These are phyloP conservation scores for Kodamaea kakaduensis DNA, from an alignment of 805 yeast genomes.

Conservation along the genomic window DNA sequence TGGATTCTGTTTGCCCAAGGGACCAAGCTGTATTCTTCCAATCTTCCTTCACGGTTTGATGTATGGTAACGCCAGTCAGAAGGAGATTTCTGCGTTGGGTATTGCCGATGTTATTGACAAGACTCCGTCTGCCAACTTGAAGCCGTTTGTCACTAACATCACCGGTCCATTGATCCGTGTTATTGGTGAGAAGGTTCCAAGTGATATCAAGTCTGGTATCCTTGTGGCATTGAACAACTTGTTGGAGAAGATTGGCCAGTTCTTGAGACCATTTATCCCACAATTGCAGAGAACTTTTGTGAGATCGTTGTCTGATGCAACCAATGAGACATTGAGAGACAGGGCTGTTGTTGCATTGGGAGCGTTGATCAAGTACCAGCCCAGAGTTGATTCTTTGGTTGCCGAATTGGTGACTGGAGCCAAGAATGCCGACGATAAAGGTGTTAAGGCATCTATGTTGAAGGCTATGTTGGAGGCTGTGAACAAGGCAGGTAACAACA, in stretches of 20 bases:
- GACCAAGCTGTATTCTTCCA: constrained; percentile 86
- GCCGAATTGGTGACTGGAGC: constrained; percentile 79
- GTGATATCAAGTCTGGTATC: constrained; percentile 94
- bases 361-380: constrained; percentile 80
- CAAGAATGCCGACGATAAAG: constrained; percentile 56
- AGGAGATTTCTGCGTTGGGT: constrained; percentile 83
- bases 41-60: constrained; percentile 91
- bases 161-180: constrained; percentile 98
- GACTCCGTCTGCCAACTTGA: constrained; percentile 78
- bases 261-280: constrained; percentile 92
- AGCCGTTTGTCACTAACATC: constrained; percentile 85
- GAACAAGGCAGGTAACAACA: constrained; percentile 68
- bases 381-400: constrained; percentile 90
- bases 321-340: constrained; percentile 66
- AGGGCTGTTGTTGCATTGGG: constrained; percentile 92
- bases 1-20: constrained; percentile 73
- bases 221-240: constrained; percentile 76
- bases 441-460: constrained; percentile 81
- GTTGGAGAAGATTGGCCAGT: constrained; percentile 80
- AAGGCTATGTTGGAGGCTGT: constrained; percentile 82
- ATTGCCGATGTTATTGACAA: constrained; percentile 83
- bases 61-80: constrained; percentile 83
- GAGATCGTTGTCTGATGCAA: constrained; percentile 76
- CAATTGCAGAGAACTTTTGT: constrained; percentile 97
- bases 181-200: constrained; percentile 88